These are phyloP conservation scores for Talaromyces sp. DNA, from an alignment of 2,329 filamentous ascomycete genomes.

Conservation along the genomic window DNA sequence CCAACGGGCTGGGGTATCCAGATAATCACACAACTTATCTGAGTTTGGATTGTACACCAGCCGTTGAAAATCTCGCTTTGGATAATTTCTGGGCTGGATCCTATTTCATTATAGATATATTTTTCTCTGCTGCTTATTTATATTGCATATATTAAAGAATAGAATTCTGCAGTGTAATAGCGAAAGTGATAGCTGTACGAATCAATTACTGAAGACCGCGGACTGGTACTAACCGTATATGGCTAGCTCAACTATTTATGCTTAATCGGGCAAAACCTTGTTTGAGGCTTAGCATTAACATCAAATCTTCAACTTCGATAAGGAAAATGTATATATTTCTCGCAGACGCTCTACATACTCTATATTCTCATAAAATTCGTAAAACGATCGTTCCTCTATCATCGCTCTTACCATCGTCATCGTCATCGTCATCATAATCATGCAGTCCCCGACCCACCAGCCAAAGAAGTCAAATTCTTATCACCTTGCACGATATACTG, in stretches of 20 bases:
- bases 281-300: not conserved
- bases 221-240: not conserved
- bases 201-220: not conserved
- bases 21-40: no score
- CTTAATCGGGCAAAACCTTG: not conserved
- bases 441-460: not conserved
- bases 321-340: not conserved
- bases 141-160: not conserved
- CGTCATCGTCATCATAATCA: not conserved
- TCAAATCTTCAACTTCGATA: not conserved
- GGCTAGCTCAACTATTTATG: not conserved
- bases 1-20: no score
- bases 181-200: not conserved
- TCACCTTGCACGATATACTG: slow-evolving; percentile 42
- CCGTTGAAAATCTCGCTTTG: no score
- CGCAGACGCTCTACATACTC: not conserved
- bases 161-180: not conserved
- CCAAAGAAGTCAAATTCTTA: slow-evolving; percentile 9
- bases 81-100: no score
- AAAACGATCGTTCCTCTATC: not conserved
- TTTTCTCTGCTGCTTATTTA: not conserved
- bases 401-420: not conserved
- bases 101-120: not conserved
- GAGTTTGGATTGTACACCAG: no score
- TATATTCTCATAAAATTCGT: not conserved